Evolutionary conservation across 2,329 filamentous ascomycete genomes (phyloP).

Genomic region (Beauveria pseudobassiana): DNA sequence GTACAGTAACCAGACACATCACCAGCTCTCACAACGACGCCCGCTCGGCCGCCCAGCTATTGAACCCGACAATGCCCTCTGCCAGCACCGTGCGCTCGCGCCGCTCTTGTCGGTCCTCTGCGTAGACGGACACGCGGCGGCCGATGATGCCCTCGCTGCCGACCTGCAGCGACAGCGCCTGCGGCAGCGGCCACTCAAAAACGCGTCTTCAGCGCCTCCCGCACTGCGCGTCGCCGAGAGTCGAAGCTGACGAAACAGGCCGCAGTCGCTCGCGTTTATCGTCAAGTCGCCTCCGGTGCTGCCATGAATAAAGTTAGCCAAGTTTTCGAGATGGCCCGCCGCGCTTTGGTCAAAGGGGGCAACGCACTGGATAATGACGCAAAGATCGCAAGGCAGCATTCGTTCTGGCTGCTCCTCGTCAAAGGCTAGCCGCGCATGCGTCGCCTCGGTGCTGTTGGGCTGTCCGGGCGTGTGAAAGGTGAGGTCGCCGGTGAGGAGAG

Average conservation of each 20-base stretch:
- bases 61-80: slow-evolving; percentile 45
- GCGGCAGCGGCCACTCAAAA: slow-evolving; percentile 27
- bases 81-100: slow-evolving; percentile 28
- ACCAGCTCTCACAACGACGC: background rate
- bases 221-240: slow-evolving; percentile 15
- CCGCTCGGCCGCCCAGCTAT: slow-evolving; percentile 17
- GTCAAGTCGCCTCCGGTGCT: slow-evolving; percentile 38
- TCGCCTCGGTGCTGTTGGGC: slow-evolving; percentile 30
- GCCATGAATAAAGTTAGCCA: background rate
- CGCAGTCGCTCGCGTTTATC: slow-evolving; percentile 31
- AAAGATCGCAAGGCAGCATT: slow-evolving; percentile 19
- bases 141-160: slow-evolving; percentile 41
- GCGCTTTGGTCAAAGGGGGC: background rate
- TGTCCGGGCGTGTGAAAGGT: slow-evolving; percentile 36
- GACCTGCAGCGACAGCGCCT: slow-evolving; percentile 36
- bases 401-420: slow-evolving; percentile 16
- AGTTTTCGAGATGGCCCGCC: too few species aligned
- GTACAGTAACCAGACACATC: background rate
- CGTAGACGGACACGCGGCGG: slow-evolving; percentile 36
- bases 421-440: slow-evolving; percentile 35
- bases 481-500: slow-evolving; percentile 27
- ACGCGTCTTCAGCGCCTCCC: slow-evolving; percentile 1
- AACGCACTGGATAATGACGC: slow-evolving; percentile 37
- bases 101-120: slow-evolving; percentile 13
- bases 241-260: slow-evolving; percentile 32